These are phyloP conservation scores for Backusella morwellensis DNA, from an alignment of 192 early-diverging fungal species.

Conservation along the genomic window DNA sequence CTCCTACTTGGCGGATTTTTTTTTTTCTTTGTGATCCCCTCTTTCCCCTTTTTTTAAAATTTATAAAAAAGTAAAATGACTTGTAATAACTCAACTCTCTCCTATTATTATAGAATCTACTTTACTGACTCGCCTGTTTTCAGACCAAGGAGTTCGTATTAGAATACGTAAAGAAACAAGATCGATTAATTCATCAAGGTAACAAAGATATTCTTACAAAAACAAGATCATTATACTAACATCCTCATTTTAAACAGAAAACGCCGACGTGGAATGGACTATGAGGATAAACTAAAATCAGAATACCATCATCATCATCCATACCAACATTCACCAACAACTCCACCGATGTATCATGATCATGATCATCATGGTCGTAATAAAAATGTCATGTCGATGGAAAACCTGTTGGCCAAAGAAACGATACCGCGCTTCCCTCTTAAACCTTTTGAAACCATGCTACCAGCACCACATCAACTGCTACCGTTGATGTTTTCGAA, in stretches of 20 bases:
- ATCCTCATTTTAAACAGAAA: not conserved
- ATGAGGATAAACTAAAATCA: not conserved
- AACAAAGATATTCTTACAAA: not conserved
- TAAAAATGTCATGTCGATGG: slow-evolving; percentile 12
- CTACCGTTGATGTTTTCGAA: not conserved
- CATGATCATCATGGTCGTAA: not conserved
- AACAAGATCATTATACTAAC: not conserved
- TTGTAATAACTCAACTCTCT: not conserved
- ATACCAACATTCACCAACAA: not conserved
- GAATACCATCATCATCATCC: not conserved
- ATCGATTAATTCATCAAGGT: not conserved
- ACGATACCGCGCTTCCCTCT: not conserved
- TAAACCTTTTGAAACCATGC: not conserved
- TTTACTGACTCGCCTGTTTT: slow-evolving; percentile 80
- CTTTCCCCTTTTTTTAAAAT: not conserved
- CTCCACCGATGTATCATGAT: not conserved
- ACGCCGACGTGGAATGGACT: not conserved
- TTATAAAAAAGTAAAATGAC: not conserved
- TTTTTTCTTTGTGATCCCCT: not conserved
- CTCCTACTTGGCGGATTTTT: not conserved
- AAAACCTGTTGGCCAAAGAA: slow-evolving; percentile 4
- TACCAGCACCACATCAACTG: not conserved
- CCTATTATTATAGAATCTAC: slow-evolving; percentile 68
- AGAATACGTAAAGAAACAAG: slow-evolving; percentile 78
- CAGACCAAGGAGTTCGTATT: slow-evolving; percentile 92